These are phyloP conservation scores for Kazachstania psychrophila DNA, from an alignment of 805 yeast genomes.

Conservation along the genomic window DNA sequence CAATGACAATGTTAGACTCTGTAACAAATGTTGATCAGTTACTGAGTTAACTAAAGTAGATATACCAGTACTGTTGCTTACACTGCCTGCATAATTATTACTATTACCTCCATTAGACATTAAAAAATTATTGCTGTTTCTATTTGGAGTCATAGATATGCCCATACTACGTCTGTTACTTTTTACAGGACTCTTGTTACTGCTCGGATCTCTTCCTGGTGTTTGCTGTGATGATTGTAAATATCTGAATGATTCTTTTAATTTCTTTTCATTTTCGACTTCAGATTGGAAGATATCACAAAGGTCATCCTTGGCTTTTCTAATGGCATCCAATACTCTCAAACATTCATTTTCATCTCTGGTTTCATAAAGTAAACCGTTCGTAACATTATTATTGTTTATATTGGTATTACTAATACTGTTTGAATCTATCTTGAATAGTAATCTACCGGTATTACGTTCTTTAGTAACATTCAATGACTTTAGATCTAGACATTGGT, in stretches of 20 bases:
- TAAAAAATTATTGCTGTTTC: background rate
- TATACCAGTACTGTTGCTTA: conserved; percentile 1
- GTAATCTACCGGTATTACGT: conserved; percentile 12
- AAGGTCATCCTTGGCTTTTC: conserved; percentile 53
- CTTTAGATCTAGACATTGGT: conserved; percentile 68
- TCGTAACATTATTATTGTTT: conserved; percentile 6
- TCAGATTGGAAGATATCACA: conserved; percentile 48
- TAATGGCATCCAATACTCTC: conserved; percentile 45
- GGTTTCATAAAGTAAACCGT: conserved; percentile 16
- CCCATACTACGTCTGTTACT: conserved; percentile 28
- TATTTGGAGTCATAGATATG: conserved; percentile 13
- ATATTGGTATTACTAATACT: background rate
- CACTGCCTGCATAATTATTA: too few relatives aligned
- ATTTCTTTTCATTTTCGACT: conserved; percentile 34
- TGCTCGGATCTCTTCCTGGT: conserved; percentile 23
- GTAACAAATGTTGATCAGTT: conserved; percentile 34
- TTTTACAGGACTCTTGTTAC: conserved; percentile 28
- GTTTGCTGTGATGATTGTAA: conserved; percentile 31
- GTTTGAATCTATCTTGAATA: conserved; percentile 13
- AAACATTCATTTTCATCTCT: conserved; percentile 19
- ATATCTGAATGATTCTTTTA: conserved; percentile 38
- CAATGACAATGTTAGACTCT: conserved; percentile 51
- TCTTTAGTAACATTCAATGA: conserved; percentile 42
- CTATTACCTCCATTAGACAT: background rate
- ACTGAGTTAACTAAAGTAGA: conserved; percentile 3